A percentile compares a stretch with the other conserved stretches of the same genome.
Conservation (phyloP, 106 monocot species). For the Xerophyta viscosa region DNA sequence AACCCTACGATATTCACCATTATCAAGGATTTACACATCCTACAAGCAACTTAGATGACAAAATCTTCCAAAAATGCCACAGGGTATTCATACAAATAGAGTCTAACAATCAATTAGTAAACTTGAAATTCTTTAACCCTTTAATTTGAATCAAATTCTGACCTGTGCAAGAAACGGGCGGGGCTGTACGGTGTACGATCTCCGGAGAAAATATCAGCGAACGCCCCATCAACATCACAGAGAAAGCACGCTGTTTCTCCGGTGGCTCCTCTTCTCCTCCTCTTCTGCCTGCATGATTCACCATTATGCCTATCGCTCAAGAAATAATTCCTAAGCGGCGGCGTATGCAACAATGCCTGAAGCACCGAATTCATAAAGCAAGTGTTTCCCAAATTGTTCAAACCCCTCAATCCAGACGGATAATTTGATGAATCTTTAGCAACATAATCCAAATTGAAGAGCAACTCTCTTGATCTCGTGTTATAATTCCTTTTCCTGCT, state of each 20-base stretch:
- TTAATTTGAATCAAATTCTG: slow-evolving; percentile 2
- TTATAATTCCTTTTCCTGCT: background rate
- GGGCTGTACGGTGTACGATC: slow-evolving; percentile 54
- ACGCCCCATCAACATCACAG: slow-evolving; percentile 37
- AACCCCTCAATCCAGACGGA: slow-evolving; percentile 42
- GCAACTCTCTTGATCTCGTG: background rate
- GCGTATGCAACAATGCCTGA: slow-evolving; percentile 53
- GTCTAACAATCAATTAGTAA: no score
- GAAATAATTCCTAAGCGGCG: slow-evolving; percentile 46
- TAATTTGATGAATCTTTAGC: background rate
- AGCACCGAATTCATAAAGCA: slow-evolving; percentile 72
- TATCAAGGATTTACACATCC: no score
- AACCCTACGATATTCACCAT: no score
- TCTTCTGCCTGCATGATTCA: slow-evolving; percentile 25
- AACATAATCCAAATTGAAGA: background rate
- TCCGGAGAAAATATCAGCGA: slow-evolving; percentile 41
- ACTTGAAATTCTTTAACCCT: no score
- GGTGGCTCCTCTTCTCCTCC: slow-evolving; percentile 12
- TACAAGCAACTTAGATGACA: no score
- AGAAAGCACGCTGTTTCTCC: slow-evolving; percentile 30
- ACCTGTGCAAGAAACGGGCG: slow-evolving; percentile 59
- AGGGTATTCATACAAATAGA: no score
- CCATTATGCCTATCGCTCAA: slow-evolving; percentile 25
- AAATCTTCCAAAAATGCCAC: no score
- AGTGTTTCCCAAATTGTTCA: slow-evolving; percentile 67